Percentiles rank a stretch among this genome's conserved stretches.
Evolutionary conservation across 257 asterid species (phyloP).

Genomic region (Eucommia ulmoides): DNA sequence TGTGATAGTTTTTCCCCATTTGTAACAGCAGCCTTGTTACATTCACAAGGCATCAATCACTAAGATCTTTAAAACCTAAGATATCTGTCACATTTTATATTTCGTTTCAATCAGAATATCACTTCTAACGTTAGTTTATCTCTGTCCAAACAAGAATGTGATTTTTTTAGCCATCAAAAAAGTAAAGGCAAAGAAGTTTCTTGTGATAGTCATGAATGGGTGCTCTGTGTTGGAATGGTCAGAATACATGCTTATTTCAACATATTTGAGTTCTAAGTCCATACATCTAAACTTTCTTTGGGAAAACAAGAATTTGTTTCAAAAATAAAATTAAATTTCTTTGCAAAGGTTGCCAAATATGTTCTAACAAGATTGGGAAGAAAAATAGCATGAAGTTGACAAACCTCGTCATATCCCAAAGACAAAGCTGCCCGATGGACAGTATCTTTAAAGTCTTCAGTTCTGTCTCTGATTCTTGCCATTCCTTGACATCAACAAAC

Average conservation of each 20-base stretch:
- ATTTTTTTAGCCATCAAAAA: not conserved
- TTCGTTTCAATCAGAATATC: not conserved
- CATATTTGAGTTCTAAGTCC: too few relatives aligned
- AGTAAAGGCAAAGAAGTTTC: not conserved
- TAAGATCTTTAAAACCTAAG: not conserved
- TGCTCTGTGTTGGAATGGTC: too few relatives aligned
- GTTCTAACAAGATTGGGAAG: not conserved
- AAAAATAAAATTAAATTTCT: too few relatives aligned
- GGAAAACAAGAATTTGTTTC: too few relatives aligned
- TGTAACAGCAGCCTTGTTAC: too few relatives aligned
- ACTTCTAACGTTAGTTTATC: not conserved
- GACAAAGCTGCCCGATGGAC: conserved; percentile 67
- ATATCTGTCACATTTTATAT: not conserved
- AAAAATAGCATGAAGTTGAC: conserved; percentile 1
- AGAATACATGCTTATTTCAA: too few relatives aligned
- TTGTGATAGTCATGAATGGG: too few relatives aligned
- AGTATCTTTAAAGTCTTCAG: conserved; percentile 91
- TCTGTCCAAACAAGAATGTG: not conserved
- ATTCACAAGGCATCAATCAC: not conserved
- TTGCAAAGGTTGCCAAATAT: too few relatives aligned
- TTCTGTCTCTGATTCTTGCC: conserved; percentile 69
- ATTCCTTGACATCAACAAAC: conserved; percentile 23
- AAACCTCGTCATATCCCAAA: conserved; percentile 66
- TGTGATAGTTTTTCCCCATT: not conserved
- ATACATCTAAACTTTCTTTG: too few relatives aligned